Base-by-base conservation (phyloP, 441 rosid genomes). In the Brassica hybrid region DNA sequence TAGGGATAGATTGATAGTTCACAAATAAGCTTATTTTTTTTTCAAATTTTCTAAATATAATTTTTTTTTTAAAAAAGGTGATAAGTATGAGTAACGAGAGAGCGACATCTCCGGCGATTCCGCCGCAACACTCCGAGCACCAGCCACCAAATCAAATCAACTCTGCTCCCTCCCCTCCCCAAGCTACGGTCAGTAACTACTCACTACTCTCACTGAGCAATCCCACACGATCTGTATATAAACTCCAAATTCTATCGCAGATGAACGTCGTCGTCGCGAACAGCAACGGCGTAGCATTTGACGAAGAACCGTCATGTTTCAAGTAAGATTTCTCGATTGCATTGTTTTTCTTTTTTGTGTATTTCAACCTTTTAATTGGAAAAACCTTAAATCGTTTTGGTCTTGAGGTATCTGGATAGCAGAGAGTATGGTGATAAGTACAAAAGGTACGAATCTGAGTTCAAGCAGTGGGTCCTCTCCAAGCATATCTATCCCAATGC, bases 401-500 rank as follows among this genome's bases (percentile, higher is more conserved):
- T 61, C 11, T 8, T 59, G 78, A 93, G 96, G 81, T 71, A 84
- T 78, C 86, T 85, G 5, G 85, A 87, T 63, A 74, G 79, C 27
- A 71, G 61, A 2, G 88, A 84, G 72, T 82, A 83, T 76, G 58
- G 76, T 38, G 91, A 88, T 27, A 94, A 88, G 83, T 88, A 62
- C 75, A 72, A 73, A 83, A 86, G 72, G 23, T 90, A 87, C 61
- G 93, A 91, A 85, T 84, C 83, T 64, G 91, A 88, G 72, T 89
- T 84, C 77, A 83, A 85, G 62, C 77, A 48, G 21, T 77, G 85
- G 9, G 63, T 91, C 68, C 62, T 89, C 86, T 84, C 88, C 7
- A 91, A 89, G 54, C 88, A 94, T 80, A 88, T 90, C 88, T 86
- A 85, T 63, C 41, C 90, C 69, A 81, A 82, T 16, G 94, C 90